Percentiles rank a stretch among this genome's conserved stretches.
phyloP scores from a whole-genome alignment of 2,329 filamentous ascomycete species.

The Colletotrichum salicis region DNA sequence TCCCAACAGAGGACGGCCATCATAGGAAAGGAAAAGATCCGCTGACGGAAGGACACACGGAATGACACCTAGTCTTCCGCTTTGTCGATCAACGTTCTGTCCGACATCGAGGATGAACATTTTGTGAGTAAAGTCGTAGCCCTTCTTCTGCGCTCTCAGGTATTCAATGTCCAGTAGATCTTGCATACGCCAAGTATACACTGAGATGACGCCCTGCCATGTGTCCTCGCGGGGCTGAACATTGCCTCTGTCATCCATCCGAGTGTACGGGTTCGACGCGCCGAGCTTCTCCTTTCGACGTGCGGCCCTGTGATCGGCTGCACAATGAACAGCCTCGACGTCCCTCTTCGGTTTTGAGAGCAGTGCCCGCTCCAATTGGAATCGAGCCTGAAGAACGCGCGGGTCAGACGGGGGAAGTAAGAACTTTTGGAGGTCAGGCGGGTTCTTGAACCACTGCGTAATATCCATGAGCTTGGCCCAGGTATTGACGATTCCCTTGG shows the following conservation, averaged over 20 bases:
- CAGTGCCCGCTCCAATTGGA: slow-evolving; percentile 53
- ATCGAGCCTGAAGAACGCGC: slow-evolving; percentile 60
- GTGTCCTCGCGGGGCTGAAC: slow-evolving; percentile 65
- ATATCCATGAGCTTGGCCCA: slow-evolving; percentile 58
- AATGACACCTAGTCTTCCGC: slow-evolving; percentile 65
- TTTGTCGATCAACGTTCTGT: slow-evolving; percentile 76
- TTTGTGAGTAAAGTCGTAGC: slow-evolving; percentile 63
- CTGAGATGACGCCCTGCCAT: slow-evolving; percentile 60
- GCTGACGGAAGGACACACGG: slow-evolving; percentile 77
- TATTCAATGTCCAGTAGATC: slow-evolving; percentile 74
- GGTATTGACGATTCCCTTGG: slow-evolving; percentile 42
- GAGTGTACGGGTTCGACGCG: slow-evolving; percentile 65
- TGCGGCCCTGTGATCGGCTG: slow-evolving; percentile 67
- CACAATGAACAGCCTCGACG: slow-evolving; percentile 66
- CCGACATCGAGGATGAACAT: slow-evolving; percentile 69
- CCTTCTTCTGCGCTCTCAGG: slow-evolving; percentile 58
- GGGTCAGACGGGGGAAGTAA: slow-evolving; percentile 66
- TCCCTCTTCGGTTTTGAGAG: slow-evolving; percentile 44
- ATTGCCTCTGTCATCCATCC: slow-evolving; percentile 65
- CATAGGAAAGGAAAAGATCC: slow-evolving; percentile 68
- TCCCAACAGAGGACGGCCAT: slow-evolving; percentile 70
- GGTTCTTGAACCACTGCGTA: slow-evolving; percentile 60
- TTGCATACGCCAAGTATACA: slow-evolving; percentile 67
- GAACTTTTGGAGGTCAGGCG: slow-evolving; percentile 70
- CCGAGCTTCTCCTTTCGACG: slow-evolving; percentile 64